phyloP scores from a whole-genome alignment of 257 asterid species.

The Thymus mandschuricus region DNA sequence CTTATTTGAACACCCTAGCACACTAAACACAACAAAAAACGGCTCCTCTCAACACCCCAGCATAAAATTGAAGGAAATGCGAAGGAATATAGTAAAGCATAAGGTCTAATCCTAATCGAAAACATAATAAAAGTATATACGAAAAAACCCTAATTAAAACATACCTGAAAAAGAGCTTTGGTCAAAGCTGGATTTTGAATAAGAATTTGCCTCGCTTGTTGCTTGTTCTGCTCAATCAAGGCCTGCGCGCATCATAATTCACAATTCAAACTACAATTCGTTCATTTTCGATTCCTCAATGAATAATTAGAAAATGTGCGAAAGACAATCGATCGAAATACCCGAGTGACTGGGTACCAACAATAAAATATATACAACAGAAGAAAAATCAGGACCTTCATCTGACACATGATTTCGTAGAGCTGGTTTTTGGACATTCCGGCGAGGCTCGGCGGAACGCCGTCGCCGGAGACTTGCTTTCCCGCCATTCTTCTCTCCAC shows the following conservation, averaged over 20 bases:
- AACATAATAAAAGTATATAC: neutral
- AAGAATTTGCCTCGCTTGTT: constrained; percentile 93
- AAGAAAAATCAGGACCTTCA: constrained; percentile 60
- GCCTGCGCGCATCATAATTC: constrained; percentile 46
- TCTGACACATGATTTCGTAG: constrained; percentile 89
- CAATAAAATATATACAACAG: constrained; percentile 4
- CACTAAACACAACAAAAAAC: neutral
- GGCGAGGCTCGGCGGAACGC: constrained; percentile 63
- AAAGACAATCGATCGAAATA: constrained; percentile 6
- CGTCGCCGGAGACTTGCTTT: constrained; percentile 76
- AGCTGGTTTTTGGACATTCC: constrained; percentile 93
- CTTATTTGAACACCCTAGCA: constrained; percentile 26
- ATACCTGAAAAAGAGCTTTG: constrained; percentile 92
- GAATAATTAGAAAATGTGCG: neutral
- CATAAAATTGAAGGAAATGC: neutral
- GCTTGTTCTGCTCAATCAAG: constrained; percentile 84
- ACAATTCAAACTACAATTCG: constrained; percentile 10
- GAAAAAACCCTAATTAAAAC: constrained; percentile 28
- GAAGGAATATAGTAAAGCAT: neutral
- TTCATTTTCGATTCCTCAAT: constrained; percentile 1
- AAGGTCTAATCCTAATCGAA: constrained; percentile 4
- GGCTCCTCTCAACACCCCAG: neutral
- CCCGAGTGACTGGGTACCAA: neutral
- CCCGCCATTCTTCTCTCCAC: constrained; percentile 64
- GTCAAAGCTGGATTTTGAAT: constrained; percentile 89